Base-by-base conservation (phyloP, 1,284 basidiomycete genomes). In the Pseudozyma tsukubaensis region DNA sequence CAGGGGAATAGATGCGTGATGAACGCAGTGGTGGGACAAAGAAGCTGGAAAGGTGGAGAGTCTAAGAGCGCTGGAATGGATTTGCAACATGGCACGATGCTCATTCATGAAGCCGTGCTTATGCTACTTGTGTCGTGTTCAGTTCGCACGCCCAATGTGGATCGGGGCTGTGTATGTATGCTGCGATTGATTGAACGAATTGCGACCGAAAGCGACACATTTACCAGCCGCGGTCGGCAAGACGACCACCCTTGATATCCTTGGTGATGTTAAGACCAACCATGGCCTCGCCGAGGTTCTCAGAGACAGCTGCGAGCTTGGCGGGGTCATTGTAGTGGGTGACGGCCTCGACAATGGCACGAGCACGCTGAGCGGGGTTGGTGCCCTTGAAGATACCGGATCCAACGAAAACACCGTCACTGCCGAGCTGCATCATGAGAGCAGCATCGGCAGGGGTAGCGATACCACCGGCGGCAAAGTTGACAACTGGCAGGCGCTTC, bases 351-450 rank as follows among this genome's bases (percentile, higher is more conserved):
- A 99, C 96, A 78, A 99, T 97, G n/a, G 96, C 95, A 63, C 91
- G 90, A 14, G 96, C 96, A 60, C 94, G 91, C 86, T 94, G 94
- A 37, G 91, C 93, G 35, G 96, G 94, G 86, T 99, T 93, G 58
- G 92, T 92, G 53, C 95, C 96, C 70, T 72, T 66, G 61, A 83
- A 83, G 62, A 83, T 81, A 45, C 82, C 82, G 1, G 79, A 81
- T 13, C 82, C 82, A 88, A 86, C 86, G 66, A 86, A 86, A 24
- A 86, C 93, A 88, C 97, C 96, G 84, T 99, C 96, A 85, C 94
- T 95, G 51, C 96, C 95, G 40, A 99, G 89, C 85, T 98, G 95
- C 96, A 99, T 99, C 96, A 99, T 97, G 74, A 99, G 87, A 4
- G 97, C 97, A 21, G 96, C 97, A 85, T 99, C 96, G 73, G 94